Evolutionary conservation across 148 eudicot species (phyloP), one percentile per base, ranked within the genome.

Genomic region (Nepenthes gracilis): DNA sequence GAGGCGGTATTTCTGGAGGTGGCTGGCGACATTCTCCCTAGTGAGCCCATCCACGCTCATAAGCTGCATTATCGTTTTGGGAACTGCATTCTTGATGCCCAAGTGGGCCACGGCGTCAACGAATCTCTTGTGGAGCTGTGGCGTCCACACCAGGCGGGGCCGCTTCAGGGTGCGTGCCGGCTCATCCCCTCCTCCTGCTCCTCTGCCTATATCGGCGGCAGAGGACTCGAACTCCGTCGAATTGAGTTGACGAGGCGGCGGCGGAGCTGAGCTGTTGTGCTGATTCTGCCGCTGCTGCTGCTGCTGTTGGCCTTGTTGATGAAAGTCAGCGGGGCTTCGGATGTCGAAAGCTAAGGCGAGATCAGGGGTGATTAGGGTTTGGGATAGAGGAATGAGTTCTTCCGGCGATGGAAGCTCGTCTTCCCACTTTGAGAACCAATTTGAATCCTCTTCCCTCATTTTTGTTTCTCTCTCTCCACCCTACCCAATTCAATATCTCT

Each of bases 341-440:
- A 93, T 89, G 58, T 89, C 81, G 70, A 93, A 93, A 33, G 96
- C 99, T 0, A 79, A 57, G 5, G 96, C 96, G 0, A 93, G 95
- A 77, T 89, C 82, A 36, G 92, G 88, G 5, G 99, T 82, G 15
- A 93, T 93, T 66, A 93, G 82, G 75, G 99, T 74, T 78, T 88
- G 96, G 55, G 82, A 74, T 3, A 93, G 62, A 7, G 99, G 91
- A 72, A 79, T 88, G 23, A 93, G 82, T 1, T 93, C 96, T 7
- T 89, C 95, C 0, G 92, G 96, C 0, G 86, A 54, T 1, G 96
- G 99, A 2, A 93, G 75, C 36, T 84, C 84, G 0, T 93, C 91
- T 60, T 88, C 96, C 96, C 94, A 88, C 58, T 82, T 85, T 0
- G 96, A 75, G 64, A 87, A 87, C 97, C 97, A 91, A 71, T 80